Conservation (phyloP, 164 flowering plant genomes). For the Brasenia schreberi region DNA sequence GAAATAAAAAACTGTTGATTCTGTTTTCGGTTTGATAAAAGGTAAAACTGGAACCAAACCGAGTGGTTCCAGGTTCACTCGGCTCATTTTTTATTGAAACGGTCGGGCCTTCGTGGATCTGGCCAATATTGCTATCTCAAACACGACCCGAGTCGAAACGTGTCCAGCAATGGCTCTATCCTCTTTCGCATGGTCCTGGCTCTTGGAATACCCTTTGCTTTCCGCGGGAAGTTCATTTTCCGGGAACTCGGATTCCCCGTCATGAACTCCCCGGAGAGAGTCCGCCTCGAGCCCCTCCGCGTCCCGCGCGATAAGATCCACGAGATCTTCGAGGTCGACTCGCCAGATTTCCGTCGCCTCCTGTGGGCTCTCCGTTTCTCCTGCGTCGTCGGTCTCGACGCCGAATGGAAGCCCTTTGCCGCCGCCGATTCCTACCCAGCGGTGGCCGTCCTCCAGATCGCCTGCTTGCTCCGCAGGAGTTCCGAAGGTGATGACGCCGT, state of each 20-base stretch:
- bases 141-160: no score
- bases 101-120: no score
- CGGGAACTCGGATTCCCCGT: background rate
- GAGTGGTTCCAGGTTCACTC: no score
- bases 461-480: slow-evolving; percentile 30
- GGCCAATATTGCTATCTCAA: no score
- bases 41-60: no score
- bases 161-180: no score
- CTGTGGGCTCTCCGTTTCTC: slow-evolving; percentile 38
- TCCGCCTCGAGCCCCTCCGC: background rate
- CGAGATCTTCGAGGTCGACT: slow-evolving; percentile 17
- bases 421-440: slow-evolving; percentile 13
- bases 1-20: no score
- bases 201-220: no score
- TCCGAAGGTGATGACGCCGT: background rate
- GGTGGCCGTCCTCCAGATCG: slow-evolving; percentile 77
- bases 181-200: no score
- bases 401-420: slow-evolving; percentile 83
- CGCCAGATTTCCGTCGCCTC: slow-evolving; percentile 56
- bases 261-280: background rate
- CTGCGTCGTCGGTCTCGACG: slow-evolving; percentile 66
- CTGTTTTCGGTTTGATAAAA: no score
- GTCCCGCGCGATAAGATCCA: background rate
- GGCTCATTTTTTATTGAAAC: no score
- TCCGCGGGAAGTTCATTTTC: background rate